Evolutionary conservation across 768 basidiomycete genomes (phyloP).

Genomic region (Agrocybe praecox): DNA sequence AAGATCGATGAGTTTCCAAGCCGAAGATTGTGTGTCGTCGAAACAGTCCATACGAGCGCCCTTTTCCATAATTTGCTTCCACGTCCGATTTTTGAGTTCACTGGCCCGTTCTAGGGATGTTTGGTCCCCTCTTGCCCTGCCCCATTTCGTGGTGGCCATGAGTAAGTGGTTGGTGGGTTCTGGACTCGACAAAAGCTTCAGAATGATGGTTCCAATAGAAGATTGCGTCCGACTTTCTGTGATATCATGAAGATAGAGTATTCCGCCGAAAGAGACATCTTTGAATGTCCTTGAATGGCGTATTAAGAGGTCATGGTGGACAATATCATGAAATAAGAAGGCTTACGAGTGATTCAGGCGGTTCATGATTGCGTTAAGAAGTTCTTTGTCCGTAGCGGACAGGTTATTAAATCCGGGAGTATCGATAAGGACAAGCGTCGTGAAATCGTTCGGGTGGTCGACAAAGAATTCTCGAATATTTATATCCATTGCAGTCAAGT

Average conservation of each 20-base stretch:
- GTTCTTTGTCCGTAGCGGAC: too few relatives aligned
- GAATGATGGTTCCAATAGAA: background rate
- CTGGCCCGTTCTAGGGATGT: too few relatives aligned
- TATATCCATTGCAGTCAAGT: background rate
- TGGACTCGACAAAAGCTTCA: background rate
- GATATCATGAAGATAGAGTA: conserved; percentile 1
- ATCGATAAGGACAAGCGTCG: background rate
- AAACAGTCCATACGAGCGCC: background rate
- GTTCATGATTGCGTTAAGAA: too few relatives aligned
- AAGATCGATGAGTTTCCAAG: background rate
- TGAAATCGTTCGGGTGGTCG: background rate
- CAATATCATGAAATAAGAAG: too few relatives aligned
- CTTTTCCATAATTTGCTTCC: background rate
- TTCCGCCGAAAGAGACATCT: background rate
- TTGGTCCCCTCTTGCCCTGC: background rate
- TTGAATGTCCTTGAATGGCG: background rate
- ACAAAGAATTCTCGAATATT: too few relatives aligned
- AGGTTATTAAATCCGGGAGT: conserved; percentile 2
- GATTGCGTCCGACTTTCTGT: background rate
- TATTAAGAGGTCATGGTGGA: background rate
- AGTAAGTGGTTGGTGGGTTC: background rate
- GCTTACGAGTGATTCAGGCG: too few relatives aligned
- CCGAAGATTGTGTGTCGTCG: background rate
- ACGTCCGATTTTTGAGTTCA: background rate
- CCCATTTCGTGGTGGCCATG: background rate